Evolutionary conservation across 208 protist species (phyloP), one percentile per base, ranked within the genome.

Genomic region (Endotrypanum monterogeii): DNA sequence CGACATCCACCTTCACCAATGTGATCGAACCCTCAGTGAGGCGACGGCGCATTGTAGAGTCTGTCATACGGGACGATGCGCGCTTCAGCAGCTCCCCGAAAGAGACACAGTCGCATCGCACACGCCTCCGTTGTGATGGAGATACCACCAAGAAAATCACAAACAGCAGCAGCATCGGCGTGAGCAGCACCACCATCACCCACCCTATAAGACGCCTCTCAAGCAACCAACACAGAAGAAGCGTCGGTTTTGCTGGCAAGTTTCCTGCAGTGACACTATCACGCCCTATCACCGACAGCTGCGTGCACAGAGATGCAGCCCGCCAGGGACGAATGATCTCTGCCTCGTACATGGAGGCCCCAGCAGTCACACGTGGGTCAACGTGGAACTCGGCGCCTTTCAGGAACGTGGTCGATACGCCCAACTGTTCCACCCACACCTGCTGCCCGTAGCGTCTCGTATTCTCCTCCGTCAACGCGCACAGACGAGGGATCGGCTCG

Each of bases 1-100:
- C 83, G 16, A 86, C 78, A 51, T 88, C 83, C 8, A 86, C 48
- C 78, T 90, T 90, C 58, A 90, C 35, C 25, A 88, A 70, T 37
- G 77, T 54, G 41, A 90, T 85, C 8, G 78, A 71, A 2, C 62
- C 73, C 2, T 32, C 39, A n/a, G 63, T 12, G 8, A 66, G 30
- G 52, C 67, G 60, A 1, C 37, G 69, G 9, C 72, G 61, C 65
- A 72, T 50, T 35, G 68, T 35, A 2, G 39, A 57, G 32, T 61
- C 55, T 18, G 58, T 3, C 67, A 61, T 60, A 32, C 32, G 67
- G 25, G 58, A 54, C 32, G 65, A 62, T 1, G 72, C 70, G 0
- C 62, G 67, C 11, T 39, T 12, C 11, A 84, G 80, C 32, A 70
- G 63, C 71, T 82, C 73, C 16, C 35, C 28, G 14, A 83, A 71